These are phyloP conservation scores for Cystobasidium sp. DNA, from an alignment of 1,284 basidiomycete genomes.

Conservation along the genomic window DNA sequence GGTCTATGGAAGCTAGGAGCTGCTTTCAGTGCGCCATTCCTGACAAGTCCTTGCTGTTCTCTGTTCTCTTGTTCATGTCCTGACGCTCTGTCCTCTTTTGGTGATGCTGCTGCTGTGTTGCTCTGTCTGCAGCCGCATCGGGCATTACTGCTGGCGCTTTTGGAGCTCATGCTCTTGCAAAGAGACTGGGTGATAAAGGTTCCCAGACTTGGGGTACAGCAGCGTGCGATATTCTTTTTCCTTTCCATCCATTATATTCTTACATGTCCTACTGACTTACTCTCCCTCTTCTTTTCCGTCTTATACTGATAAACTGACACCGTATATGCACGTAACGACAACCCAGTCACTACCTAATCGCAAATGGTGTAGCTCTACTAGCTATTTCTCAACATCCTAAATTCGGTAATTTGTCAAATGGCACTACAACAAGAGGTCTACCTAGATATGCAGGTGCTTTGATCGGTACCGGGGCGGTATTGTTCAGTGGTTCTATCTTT, in stretches of 20 bases:
- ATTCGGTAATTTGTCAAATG: conserved; percentile 57
- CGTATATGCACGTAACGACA: too few species aligned
- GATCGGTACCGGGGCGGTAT: conserved; percentile 65
- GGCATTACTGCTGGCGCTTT: conserved; percentile 64
- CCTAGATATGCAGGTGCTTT: conserved; percentile 71
- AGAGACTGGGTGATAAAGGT: conserved; percentile 57
- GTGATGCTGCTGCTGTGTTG: not conserved
- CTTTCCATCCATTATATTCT: conserved; percentile 10
- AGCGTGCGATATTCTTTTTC: conserved; percentile 59
- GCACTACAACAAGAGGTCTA: conserved; percentile 49
- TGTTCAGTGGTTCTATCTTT: conserved; percentile 76
- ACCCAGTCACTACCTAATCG: conserved; percentile 64
- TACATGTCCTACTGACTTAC: too few species aligned
- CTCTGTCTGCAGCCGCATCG: not conserved
- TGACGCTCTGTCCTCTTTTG: not conserved
- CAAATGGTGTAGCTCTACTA: conserved; percentile 76
- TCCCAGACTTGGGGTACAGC: conserved; percentile 53
- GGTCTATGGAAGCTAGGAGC: conserved; percentile 42
- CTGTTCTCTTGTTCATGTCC: not conserved
- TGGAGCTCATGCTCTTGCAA: conserved; percentile 68
- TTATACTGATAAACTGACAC: too few species aligned
- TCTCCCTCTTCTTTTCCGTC: too few species aligned
- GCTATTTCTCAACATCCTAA: conserved; percentile 72
- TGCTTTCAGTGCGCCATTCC: conserved; percentile 26
- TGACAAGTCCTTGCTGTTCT: not conserved